A percentile compares a stretch with the other conserved stretches of the same genome.
These are phyloP conservation scores for Phytophthora syringae DNA, from an alignment of 352 stramenopile species.

Conservation along the genomic window DNA sequence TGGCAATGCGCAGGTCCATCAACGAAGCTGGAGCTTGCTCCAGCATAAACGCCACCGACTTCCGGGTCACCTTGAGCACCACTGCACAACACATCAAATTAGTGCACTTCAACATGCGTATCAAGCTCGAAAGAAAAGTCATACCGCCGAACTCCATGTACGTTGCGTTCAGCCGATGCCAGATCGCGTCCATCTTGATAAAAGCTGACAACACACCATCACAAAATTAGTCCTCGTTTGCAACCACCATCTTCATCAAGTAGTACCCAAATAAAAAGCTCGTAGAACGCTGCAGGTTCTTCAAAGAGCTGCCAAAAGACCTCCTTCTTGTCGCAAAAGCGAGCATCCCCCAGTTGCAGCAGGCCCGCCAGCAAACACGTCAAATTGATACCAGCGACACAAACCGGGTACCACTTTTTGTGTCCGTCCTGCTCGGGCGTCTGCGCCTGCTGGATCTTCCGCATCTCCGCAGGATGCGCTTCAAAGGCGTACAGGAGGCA, in stretches of 20 bases:
- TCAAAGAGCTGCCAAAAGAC: constrained; percentile 81
- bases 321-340: constrained; percentile 46
- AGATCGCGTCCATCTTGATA: constrained; percentile 86
- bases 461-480: constrained; percentile 74
- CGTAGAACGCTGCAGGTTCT: constrained; percentile 85
- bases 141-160: constrained; percentile 89
- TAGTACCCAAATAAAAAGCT: constrained; percentile 70
- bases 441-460: constrained; percentile 60
- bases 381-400: constrained; percentile 85
- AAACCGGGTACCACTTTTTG: constrained; percentile 80
- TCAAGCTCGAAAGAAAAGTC: neutral
- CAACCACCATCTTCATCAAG: too few species aligned
- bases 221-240: too few species aligned
- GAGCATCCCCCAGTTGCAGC: constrained; percentile 70
- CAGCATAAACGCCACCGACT: constrained; percentile 66
- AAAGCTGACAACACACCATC: constrained; percentile 43
- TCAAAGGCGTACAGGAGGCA: constrained; percentile 87
- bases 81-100: constrained; percentile 40
- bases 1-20: constrained; percentile 57
- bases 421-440: constrained; percentile 31
- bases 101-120: neutral
- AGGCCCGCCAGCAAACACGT: constrained; percentile 81
- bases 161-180: constrained; percentile 78
- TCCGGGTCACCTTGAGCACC: constrained; percentile 76
- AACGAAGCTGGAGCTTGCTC: constrained; percentile 58